Base-by-base conservation (phyloP, 257 asterid species). In the Solanum sejunctum region DNA sequence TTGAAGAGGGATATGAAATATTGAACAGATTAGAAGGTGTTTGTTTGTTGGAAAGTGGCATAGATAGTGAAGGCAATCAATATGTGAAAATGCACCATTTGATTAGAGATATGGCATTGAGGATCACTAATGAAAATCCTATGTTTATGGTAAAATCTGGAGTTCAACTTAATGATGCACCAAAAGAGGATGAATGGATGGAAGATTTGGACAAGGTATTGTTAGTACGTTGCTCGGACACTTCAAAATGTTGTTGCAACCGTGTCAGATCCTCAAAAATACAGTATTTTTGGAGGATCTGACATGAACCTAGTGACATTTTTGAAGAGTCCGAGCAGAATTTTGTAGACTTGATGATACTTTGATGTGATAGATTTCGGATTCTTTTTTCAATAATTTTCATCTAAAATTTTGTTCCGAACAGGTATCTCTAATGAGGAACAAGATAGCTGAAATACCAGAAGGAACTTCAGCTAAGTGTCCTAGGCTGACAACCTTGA, bases 111-210 rank as follows among this genome's bases (percentile, higher is more conserved):
- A 81, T 87, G 88, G 90, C 89, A 16, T 5, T 87, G 16, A 57
- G 73, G 78, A 58, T 87, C 21, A 78, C 87, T 4, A 20, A 56
- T 12, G 70, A 73, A 32, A 84, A 84, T 18, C 83, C 81, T 5
- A 58, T 54, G 32, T 87, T 79, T 85, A 87, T 89, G 91, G 90
- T 89, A 26, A 85, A 85, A 85, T 83, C 90, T 81, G 91, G 91
- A 51, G 26, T 81, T 32, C 81, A 84, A 21, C 49, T 89, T 10
- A 23, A 12, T 21, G 79, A 78, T 52, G 64, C 64, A 78, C 83
- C 64, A 55, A 61, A 45, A 41, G 63, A 85, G 79, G 70, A 79
- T 17, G 87, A 87, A 54, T 87, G 91, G 89, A 17, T 41, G 49
- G 81, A 87, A 52, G 88, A 64, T 84, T 47, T 89, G 75, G 88